Evolutionary conservation across 768 basidiomycete species (phyloP), one percentile per base, ranked within the genome.

Genomic region (Cantharellus anzutake): DNA sequence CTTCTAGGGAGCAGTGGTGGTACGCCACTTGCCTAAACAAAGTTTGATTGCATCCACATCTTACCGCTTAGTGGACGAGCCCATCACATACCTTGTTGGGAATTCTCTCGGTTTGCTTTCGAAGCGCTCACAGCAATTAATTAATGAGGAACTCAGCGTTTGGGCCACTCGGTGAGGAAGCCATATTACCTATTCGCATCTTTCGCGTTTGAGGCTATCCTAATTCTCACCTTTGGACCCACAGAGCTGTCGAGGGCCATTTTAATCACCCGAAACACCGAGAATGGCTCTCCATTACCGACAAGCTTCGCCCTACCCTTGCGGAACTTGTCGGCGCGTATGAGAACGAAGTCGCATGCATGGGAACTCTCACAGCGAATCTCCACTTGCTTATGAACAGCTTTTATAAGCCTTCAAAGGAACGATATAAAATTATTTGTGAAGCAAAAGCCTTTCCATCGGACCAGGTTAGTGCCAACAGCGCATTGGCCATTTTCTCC

Each of bases 381-480:
- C 77, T 99, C 60, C 92, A 99, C 74, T 80, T 93, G 62, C 82
- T 96, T 80, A 87, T 97, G 81, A 78, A 82, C 68, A 81, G 82
- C 35, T 98, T 99, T 73, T 98, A 97, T 73, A 82, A 84, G 61
- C 96, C 96, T 20, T 90, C 86, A 37, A 67, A 78, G 59, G 76
- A 76, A 63, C 81, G 92, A 58, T 91, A 79, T 75, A 98, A 93
- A 77, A 91, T 99, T 69, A 74, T 99, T 60, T 94, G 89, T 72
- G 96, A 99, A 74, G 81, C 82, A 48, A 83, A 79, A 61, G 92
- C 93, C 2, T 99, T 99, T 71, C 93, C 96, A 66, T 93, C 89
- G 70, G 96, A 99, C 77, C 86, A 90, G 75, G 94, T 87, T 60
- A 64, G 79, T 68, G 4, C 37, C 35, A 11, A 57, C 56, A 7